Conservation (phyloP, 2,329 filamentous ascomycete genomes). For the Juglanconis juglandina region DNA sequence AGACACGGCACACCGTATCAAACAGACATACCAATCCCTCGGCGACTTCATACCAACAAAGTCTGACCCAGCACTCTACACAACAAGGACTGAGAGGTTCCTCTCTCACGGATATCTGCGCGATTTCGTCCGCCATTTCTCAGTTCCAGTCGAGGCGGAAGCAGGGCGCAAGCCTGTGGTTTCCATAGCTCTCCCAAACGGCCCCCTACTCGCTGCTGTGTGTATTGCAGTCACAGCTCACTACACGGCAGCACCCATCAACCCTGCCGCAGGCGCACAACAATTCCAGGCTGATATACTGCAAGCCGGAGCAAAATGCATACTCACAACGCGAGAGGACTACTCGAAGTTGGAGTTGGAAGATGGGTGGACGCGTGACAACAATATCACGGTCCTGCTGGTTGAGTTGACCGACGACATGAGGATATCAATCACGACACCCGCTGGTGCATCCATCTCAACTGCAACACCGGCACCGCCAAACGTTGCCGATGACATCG, state of each 20-base stretch:
- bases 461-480: background rate
- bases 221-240: constrained; percentile 20
- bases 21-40: constrained; percentile 11
- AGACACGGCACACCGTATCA: constrained; percentile 10
- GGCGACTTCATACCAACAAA: constrained; percentile 14
- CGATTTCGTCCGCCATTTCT: constrained; percentile 5
- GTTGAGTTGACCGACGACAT: constrained; percentile 8
- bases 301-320: constrained; percentile 13
- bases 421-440: constrained; percentile 6
- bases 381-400: constrained; percentile 9
- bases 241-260: constrained; percentile 20
- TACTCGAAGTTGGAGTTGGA: constrained; percentile 7
- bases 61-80: constrained; percentile 2
- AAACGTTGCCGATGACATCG: constrained; percentile 62
- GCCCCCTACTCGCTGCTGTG: constrained; percentile 20
- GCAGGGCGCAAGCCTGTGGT: constrained; percentile 12
- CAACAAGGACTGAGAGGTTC: constrained; percentile 1
- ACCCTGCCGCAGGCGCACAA: constrained; percentile 16
- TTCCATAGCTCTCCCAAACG: constrained; percentile 19
- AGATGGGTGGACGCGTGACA: background rate
- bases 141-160: background rate
- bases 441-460: background rate
- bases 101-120: constrained; percentile 11
- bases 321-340: constrained; percentile 12
- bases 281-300: constrained; percentile 21